Percentiles rank a stretch among this genome's conserved stretches.
Evolutionary conservation across 202 grass and related monocot species (phyloP).

Genomic region (Dendrocalamus latiflorus): DNA sequence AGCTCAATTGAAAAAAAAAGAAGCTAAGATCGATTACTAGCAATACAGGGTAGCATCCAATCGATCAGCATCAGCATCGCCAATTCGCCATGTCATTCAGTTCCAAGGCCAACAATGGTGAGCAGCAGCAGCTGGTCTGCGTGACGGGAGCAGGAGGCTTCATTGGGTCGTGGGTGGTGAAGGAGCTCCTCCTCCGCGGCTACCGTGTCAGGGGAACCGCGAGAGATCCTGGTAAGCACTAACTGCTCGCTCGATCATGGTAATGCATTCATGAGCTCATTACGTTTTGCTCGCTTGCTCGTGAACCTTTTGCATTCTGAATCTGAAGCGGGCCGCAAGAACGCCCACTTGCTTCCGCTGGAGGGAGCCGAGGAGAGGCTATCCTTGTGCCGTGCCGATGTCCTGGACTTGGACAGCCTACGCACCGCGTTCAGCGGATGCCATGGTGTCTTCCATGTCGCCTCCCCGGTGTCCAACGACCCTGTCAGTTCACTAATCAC

Average conservation of each 20-base stretch:
- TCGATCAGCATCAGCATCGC: neutral
- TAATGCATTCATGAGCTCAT: too few species aligned
- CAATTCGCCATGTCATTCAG: neutral
- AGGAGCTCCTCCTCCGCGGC: slow-evolving; percentile 42
- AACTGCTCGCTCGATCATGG: too few species aligned
- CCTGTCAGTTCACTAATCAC: neutral
- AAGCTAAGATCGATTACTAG: neutral
- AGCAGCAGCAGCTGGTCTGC: slow-evolving; percentile 11
- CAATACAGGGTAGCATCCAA: neutral
- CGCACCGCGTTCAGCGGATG: slow-evolving; percentile 42
- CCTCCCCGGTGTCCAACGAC: slow-evolving; percentile 47
- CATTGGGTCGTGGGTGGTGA: too few species aligned
- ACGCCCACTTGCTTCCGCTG: slow-evolving; percentile 31
- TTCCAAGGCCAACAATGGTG: too few species aligned
- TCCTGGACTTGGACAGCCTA: slow-evolving; percentile 21
- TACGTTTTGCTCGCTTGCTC: neutral
- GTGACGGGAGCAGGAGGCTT: too few species aligned
- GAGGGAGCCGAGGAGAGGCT: slow-evolving; percentile 39
- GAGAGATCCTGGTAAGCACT: slow-evolving; percentile 34
- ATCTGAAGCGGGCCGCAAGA: slow-evolving; percentile 27
- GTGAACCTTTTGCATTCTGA: neutral
- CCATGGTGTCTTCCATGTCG: slow-evolving; percentile 54
- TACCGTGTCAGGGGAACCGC: slow-evolving; percentile 52
- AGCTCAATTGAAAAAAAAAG: neutral
- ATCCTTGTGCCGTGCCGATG: slow-evolving; percentile 36